phyloP scores from a whole-genome alignment of 208 protist species.

The Tritrichomonas foetus region DNA sequence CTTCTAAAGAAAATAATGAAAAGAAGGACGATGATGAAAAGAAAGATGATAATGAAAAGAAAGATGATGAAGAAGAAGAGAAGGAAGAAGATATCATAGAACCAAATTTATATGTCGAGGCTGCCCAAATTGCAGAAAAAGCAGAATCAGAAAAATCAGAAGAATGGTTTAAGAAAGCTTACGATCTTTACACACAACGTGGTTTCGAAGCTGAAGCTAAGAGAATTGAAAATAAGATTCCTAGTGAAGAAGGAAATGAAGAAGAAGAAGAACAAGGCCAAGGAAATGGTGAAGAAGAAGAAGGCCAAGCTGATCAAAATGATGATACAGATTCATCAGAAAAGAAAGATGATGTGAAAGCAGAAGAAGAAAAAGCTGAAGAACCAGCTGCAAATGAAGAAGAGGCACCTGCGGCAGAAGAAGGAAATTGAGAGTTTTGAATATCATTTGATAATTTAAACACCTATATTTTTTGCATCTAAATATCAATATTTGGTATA shows the following conservation, averaged over 20 bases:
- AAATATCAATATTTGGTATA: no score
- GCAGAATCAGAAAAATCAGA: neutral
- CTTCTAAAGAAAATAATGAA: neutral
- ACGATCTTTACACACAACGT: neutral
- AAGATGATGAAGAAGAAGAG: neutral
- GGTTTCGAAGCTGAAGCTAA: neutral
- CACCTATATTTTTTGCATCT: no score
- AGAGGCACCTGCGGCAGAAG: neutral
- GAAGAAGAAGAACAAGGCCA: neutral
- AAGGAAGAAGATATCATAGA: neutral
- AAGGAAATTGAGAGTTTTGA: no score
- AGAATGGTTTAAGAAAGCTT: neutral
- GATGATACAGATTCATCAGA: neutral
- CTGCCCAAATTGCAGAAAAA: neutral
- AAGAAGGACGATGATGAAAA: neutral
- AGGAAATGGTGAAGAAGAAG: neutral
- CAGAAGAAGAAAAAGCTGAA: neutral
- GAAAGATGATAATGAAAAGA: neutral
- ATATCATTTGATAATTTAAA: no score
- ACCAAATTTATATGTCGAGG: neutral
- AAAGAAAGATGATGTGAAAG: neutral
- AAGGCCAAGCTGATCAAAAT: neutral
- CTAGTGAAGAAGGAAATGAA: neutral
- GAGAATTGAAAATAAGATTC: neutral
- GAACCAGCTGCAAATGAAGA: neutral